Evolutionary conservation across 768 basidiomycete genomes (phyloP).

Genomic region (Suillus occidentalis): DNA sequence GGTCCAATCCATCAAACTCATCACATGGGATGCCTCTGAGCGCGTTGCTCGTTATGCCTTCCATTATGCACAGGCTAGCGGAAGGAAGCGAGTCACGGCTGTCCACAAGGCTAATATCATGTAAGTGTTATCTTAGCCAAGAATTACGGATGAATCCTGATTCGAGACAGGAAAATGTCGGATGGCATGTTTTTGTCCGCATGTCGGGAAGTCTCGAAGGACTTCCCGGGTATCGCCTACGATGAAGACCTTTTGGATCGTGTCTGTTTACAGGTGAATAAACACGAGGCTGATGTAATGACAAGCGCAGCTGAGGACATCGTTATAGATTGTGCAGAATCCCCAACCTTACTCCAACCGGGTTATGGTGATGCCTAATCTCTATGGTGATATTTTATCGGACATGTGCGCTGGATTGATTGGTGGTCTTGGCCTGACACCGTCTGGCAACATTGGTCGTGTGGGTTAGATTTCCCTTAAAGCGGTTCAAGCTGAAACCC

Average conservation of each 20-base stretch:
- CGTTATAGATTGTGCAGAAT: slow-evolving; percentile 79
- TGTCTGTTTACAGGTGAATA: slow-evolving; percentile 81
- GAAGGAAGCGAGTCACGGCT: slow-evolving; percentile 91
- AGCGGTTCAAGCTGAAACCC: slow-evolving; percentile 16
- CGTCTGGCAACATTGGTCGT: slow-evolving; percentile 95
- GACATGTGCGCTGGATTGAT: slow-evolving; percentile 99
- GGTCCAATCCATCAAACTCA: slow-evolving; percentile 99
- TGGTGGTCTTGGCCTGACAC: slow-evolving; percentile 95
- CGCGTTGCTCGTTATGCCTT: slow-evolving; percentile 98
- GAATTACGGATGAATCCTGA: slow-evolving; percentile 15
- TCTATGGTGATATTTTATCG: slow-evolving; percentile 93
- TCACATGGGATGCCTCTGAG: slow-evolving; percentile 98
- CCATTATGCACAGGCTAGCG: slow-evolving; percentile 89
- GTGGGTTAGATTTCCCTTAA: slow-evolving; percentile 43
- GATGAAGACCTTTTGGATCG: slow-evolving; percentile 98
- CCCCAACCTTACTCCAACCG: slow-evolving; percentile 91
- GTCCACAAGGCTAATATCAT: slow-evolving; percentile 99
- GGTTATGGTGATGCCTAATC: slow-evolving; percentile 99
- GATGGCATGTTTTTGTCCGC: slow-evolving; percentile 99
- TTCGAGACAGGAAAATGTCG: slow-evolving; percentile 88
- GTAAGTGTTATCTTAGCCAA: slow-evolving; percentile 44
- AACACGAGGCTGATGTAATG: neutral
- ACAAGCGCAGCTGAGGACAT: neutral
- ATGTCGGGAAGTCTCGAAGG: slow-evolving; percentile 93
- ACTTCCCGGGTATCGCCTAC: slow-evolving; percentile 90